Percentiles rank a stretch among this genome's conserved stretches.
Evolutionary conservation across 805 yeast species (phyloP).

Genomic region (Saturnispora gosingensis): DNA sequence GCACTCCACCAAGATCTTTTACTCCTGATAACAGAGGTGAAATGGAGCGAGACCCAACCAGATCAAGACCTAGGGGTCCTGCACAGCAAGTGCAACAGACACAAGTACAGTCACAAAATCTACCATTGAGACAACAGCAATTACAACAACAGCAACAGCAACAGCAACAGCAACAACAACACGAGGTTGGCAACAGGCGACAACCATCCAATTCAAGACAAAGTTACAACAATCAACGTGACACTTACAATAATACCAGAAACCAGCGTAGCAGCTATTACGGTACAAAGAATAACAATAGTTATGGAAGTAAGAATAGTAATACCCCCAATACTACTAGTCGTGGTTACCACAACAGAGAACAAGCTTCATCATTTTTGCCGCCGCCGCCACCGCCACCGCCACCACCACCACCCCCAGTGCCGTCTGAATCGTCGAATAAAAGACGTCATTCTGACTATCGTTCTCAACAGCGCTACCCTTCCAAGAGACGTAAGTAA

Average conservation of each 20-base stretch:
- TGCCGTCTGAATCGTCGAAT: background rate
- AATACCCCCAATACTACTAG: background rate
- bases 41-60: background rate
- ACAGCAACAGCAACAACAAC: background rate
- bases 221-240: background rate
- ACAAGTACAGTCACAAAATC: background rate
- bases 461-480: background rate
- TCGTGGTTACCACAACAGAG: background rate
- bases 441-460: background rate
- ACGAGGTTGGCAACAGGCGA: background rate
- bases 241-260: background rate
- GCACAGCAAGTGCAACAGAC: background rate
- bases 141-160: background rate
- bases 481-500: background rate
- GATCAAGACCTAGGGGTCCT: slow-evolving; percentile 1
- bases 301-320: background rate
- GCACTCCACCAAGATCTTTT: background rate
- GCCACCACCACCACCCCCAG: background rate
- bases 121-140: background rate
- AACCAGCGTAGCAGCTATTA: background rate
- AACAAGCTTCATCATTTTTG: background rate
- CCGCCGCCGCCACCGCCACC: background rate
- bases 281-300: background rate
- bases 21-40: background rate
- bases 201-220: background rate